phyloP scores from a whole-genome alignment of 805 yeast species.

The Tetrapisispora pingtungensis region DNA sequence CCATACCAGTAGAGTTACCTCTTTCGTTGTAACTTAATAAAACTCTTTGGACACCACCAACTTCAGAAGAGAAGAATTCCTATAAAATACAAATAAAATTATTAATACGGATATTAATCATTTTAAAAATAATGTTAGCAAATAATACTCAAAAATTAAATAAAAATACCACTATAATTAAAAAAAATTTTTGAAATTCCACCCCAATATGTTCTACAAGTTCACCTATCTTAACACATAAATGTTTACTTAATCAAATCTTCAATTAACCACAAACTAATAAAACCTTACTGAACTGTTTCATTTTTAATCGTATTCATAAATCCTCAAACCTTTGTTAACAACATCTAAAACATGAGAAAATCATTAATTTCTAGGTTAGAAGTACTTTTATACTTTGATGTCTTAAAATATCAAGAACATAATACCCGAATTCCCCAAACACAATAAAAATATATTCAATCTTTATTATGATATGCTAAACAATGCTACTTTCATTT shows the following conservation, averaged over 20 bases:
- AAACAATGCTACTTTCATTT: background rate
- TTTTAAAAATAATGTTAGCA: slow-evolving; percentile 3
- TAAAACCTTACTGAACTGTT: background rate
- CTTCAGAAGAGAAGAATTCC: slow-evolving; percentile 82
- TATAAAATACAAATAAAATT: slow-evolving; percentile 27
- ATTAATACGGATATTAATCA: slow-evolving; percentile 1
- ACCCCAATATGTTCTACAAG: too few relatives aligned
- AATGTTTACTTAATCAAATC: background rate
- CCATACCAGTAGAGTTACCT: slow-evolving; percentile 88
- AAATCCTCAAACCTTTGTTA: too few relatives aligned
- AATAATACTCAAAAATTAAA: background rate
- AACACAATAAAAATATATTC: too few relatives aligned
- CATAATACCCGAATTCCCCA: too few relatives aligned
- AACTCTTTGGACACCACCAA: slow-evolving; percentile 74
- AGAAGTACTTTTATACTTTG: too few relatives aligned
- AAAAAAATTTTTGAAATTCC: too few relatives aligned
- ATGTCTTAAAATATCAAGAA: too few relatives aligned
- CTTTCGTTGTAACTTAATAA: slow-evolving; percentile 70
- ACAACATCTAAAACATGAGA: too few relatives aligned
- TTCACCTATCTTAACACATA: too few relatives aligned
- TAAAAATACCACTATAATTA: background rate
- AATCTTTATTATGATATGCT: too few relatives aligned
- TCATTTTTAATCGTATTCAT: background rate
- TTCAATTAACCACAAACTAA: background rate
- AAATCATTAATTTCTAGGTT: too few relatives aligned